Evolutionary conservation across 2,329 filamentous ascomycete genomes (phyloP).

Genomic region (Lasiodiplodia hormozganensis): DNA sequence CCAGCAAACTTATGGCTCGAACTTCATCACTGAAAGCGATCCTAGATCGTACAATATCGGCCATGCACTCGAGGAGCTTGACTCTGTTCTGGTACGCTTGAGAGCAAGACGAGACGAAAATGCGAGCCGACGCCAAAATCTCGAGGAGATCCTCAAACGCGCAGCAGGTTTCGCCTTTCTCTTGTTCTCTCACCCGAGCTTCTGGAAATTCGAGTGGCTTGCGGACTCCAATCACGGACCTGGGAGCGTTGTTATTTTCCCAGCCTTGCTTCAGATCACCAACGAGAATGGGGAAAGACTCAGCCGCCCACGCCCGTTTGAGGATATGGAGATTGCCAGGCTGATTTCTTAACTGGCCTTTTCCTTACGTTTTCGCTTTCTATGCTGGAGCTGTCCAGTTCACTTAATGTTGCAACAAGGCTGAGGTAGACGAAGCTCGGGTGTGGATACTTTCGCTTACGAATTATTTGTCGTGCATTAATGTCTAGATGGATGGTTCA

Average conservation of each 20-base stretch:
- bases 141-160: constrained; percentile 45
- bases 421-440: neutral
- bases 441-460: neutral
- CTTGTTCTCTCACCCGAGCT: constrained; percentile 45
- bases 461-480: neutral
- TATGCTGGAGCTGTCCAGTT: neutral
- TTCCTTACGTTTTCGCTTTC: neutral
- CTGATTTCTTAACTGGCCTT: neutral
- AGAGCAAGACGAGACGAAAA: constrained; percentile 33
- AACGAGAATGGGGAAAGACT: constrained; percentile 41
- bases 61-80: constrained; percentile 34
- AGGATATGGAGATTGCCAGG: neutral
- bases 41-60: constrained; percentile 38
- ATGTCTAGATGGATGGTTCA: neutral
- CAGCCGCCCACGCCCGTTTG: constrained; percentile 40
- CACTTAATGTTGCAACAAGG: neutral
- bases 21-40: constrained; percentile 38
- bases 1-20: constrained; percentile 37
- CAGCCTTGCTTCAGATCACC: constrained; percentile 42
- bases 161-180: constrained; percentile 44
- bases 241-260: constrained; percentile 39
- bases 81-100: constrained; percentile 39
- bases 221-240: constrained; percentile 28
- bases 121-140: constrained; percentile 39
- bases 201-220: constrained; percentile 45